Base-by-base conservation (phyloP, 345 rosid species). In the Angophora floribunda region DNA sequence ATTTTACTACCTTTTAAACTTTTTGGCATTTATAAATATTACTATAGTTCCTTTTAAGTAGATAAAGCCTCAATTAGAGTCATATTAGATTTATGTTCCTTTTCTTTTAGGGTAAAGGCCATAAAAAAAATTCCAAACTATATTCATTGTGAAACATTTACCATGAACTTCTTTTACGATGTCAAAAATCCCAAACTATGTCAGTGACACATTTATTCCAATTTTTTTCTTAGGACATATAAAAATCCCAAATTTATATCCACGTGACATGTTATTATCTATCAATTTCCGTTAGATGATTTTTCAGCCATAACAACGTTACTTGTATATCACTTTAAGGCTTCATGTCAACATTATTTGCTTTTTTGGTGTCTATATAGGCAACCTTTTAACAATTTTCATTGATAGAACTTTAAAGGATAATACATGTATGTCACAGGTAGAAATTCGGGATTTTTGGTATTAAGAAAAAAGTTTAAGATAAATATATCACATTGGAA, bases 141-240 rank as follows among this genome's bases (percentile, higher is more conserved):
- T 55, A 0, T 2, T 55, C 61, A 55, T 1, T 22, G 5, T 55
- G 21, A 55, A 26, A 22, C 28, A 55, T 55, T 55, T 22, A 4
- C 2, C 0, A 22, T 1, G 2, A 55, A 9, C 2, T 55, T 55
- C 22, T 55, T 22, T 55, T 22, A 12, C 22, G 5, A 55, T 0
- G 22, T 55, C 0, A 55, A 55, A 55, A 55, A 55, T 55, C 12
- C 10, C 9, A 55, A 55, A 55, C 22, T 55, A 21, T 55, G 26
- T 26, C 22, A 0, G 28, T 55, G 61, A 21, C 26, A 55, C 22
- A 55, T 55, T 55, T 21, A 1, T 26, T 21, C 22, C 19, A 8
- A 55, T 21, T 0, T 0, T 22, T 55, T 22, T 55, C 21, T 55
- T 55, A 4, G 7, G 61, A 55, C 12, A 55, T 55, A 22, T n/a